A percentile compares a stretch with the other conserved stretches of the same genome.
Conservation (phyloP, 495 filamentous ascomycete genomes). For the Emericellopsis terricola region DNA sequence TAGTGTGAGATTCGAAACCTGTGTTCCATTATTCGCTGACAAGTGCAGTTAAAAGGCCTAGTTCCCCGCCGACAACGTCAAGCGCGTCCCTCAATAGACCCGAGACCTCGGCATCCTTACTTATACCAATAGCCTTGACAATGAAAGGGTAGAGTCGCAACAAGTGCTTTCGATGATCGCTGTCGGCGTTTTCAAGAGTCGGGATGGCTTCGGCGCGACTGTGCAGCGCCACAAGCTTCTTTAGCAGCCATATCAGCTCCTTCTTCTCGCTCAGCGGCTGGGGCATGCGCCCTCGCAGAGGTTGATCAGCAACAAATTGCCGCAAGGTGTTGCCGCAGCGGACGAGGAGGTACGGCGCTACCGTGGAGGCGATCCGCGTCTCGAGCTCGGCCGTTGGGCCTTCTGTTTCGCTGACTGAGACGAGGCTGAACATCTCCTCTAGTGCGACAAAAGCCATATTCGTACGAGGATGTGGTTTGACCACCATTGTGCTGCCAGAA, state of each 20-base stretch:
- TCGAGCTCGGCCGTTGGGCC: constrained; percentile 10
- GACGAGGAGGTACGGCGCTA: constrained; percentile 70
- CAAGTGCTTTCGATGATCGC: constrained; percentile 47
- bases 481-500: constrained; percentile 51
- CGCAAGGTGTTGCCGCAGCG: constrained; percentile 63
- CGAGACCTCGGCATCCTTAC: constrained; percentile 42
- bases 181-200: constrained; percentile 36
- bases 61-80: constrained; percentile 46
- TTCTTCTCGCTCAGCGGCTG: constrained; percentile 67
- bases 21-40: no score
- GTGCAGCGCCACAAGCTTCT: constrained; percentile 40
- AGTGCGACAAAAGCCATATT: constrained; percentile 66
- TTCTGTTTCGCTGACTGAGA: constrained; percentile 25
- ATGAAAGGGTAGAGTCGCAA: constrained; percentile 70
- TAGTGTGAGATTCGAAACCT: no score
- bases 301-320: constrained; percentile 79
- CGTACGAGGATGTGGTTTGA: constrained; percentile 40
- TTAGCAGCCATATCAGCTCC: constrained; percentile 57
- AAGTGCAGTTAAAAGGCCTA: no score
- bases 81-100: constrained; percentile 38
- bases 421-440: constrained; percentile 63
- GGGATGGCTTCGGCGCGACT: constrained; percentile 59
- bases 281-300: constrained; percentile 78
- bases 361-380: constrained; percentile 50
- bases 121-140: constrained; percentile 43